These are phyloP conservation scores for Backusella morwellensis DNA, from an alignment of 192 early-diverging fungal genomes.

Conservation along the genomic window DNA sequence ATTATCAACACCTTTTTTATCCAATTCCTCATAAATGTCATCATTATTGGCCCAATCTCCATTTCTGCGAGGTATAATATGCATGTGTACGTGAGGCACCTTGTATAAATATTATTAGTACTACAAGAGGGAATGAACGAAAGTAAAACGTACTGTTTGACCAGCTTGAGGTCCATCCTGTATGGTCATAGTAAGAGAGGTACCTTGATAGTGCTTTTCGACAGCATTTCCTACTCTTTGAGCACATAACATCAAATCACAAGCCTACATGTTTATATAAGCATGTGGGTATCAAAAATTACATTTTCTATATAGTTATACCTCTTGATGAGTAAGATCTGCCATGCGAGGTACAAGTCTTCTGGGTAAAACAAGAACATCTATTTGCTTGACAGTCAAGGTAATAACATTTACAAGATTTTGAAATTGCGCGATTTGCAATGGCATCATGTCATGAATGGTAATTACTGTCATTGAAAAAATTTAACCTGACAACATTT, in stretches of 20 bases:
- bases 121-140: background rate
- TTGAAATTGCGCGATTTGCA: background rate
- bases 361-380: constrained; percentile 80
- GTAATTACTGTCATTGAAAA: background rate
- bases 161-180: constrained; percentile 37
- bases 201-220: constrained; percentile 68
- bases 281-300: background rate
- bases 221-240: constrained; percentile 74
- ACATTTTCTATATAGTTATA: background rate
- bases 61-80: constrained; percentile 79
- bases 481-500: background rate
- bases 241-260: constrained; percentile 78
- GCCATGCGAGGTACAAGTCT: constrained; percentile 68
- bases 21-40: constrained; percentile 81
- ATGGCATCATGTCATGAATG: background rate
- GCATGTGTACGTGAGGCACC: constrained; percentile 90
- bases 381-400: constrained; percentile 31
- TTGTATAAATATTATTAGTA: constrained; percentile 55
- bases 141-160: constrained; percentile 24
- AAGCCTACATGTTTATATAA: constrained; percentile 12
- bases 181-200: constrained; percentile 77
- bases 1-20: constrained; percentile 59
- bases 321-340: constrained; percentile 80
- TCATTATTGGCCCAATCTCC: constrained; percentile 88
- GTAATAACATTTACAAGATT: background rate